phyloP scores from a whole-genome alignment of 176 grass and related monocot species.

The Poa annua region DNA sequence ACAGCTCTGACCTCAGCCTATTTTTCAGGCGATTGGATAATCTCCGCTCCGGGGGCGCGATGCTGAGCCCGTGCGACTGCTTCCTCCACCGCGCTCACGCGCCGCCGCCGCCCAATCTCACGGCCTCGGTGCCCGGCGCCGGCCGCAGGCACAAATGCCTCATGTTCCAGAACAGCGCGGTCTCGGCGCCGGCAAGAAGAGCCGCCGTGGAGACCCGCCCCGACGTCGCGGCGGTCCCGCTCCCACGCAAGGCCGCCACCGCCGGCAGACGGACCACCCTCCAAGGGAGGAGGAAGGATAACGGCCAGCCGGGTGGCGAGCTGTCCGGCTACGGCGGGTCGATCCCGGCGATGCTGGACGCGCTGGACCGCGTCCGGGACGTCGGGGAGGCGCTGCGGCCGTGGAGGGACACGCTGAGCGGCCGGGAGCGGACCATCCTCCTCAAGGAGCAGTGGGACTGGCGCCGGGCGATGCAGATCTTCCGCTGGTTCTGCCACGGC shows the following conservation, averaged over 20 bases:
- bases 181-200: constrained; percentile 36
- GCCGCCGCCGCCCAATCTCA: background rate
- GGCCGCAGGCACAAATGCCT: constrained; percentile 27
- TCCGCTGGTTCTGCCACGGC: constrained; percentile 61
- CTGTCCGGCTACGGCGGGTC: constrained; percentile 59
- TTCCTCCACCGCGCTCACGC: constrained; percentile 34
- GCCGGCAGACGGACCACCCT: constrained; percentile 3
- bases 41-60: background rate
- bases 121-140: background rate
- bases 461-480: constrained; percentile 68
- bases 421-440: constrained; percentile 80
- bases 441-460: constrained; percentile 91
- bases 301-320: background rate
- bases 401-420: constrained; percentile 62
- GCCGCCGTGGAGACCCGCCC: constrained; percentile 16
- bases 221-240: constrained; percentile 26
- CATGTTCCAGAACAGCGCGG: constrained; percentile 12
- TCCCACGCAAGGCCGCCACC: background rate
- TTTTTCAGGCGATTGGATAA: constrained; percentile 17
- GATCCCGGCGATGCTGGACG: constrained; percentile 68
- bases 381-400: constrained; percentile 71
- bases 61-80: constrained; percentile 59
- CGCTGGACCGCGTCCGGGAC: constrained; percentile 51
- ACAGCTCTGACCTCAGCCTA: background rate
- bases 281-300: constrained; percentile 17